Evolutionary conservation across 805 yeast genomes (phyloP), one percentile per base, ranked within the genome.

Genomic region (Ogataea allantospora): DNA sequence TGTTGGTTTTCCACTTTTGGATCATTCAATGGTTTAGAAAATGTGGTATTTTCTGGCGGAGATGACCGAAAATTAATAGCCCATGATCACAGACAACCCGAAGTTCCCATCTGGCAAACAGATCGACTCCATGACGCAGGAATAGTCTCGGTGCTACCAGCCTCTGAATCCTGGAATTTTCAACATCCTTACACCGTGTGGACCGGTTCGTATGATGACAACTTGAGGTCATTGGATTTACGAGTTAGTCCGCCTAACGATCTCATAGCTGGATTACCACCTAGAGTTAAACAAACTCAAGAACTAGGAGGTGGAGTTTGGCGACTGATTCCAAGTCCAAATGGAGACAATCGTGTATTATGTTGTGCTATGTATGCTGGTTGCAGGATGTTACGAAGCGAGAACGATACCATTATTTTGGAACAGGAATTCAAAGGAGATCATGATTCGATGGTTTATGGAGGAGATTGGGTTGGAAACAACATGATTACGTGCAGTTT

Each of bases 351-450:
- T 40, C 63, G 75, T 27, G 70, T 91, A 0, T 63, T 91, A 33
- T 78, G 81, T 0, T 89, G 97, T 58, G 88, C 96, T 55, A 93
- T 93, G 98, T 91, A 91, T 55, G 88, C 87, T 48, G 99, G 99
- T 12, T 96, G 95, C 2, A 70, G 88, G 40, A 66, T 89, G 0
- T 57, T 89, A 1, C 57, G 58, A 10, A 54, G 70, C n/a, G 50
- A 48, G 4, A 42, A 44, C 5, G 64, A 55, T 8, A 39, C 47
- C 2, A 51, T 63, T 1, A 36, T 40, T 7, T 59, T 74, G 37
- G 54, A 59, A 3, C 65, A 66, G 17, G 72, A 70, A 39, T 73
- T 76, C 55, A 81, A 80, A 53, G 70, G 72, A 9, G 84, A 83
- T 20, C 98, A 91, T 56, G 80, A 79, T 33, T 87, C 96, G 43